Conservation (phyloP, 495 filamentous ascomycete genomes). For the Pseudevernia furfuracea region DNA sequence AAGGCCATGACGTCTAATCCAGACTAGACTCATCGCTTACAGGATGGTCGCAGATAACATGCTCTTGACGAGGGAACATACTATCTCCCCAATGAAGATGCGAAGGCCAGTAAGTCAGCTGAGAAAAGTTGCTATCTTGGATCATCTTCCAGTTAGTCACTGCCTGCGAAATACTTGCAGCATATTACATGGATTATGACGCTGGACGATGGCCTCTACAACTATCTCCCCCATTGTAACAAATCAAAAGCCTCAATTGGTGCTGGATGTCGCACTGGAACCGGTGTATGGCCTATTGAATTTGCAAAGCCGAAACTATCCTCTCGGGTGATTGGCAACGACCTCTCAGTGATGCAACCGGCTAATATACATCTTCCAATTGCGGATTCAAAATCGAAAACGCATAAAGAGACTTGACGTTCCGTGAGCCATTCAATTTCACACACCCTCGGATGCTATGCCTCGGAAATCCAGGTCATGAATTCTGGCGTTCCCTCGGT, state of each 20-base stretch:
- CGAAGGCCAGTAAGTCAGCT: background rate
- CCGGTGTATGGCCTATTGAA: background rate
- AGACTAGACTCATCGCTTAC: background rate
- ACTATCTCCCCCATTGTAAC: background rate
- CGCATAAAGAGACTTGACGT: background rate
- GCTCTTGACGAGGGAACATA: background rate
- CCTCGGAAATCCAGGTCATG: background rate
- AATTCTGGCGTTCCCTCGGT: background rate
- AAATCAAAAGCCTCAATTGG: background rate
- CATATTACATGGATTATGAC: slow-evolving; percentile 1
- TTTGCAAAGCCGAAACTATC: background rate
- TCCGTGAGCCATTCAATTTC: background rate
- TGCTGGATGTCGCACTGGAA: background rate
- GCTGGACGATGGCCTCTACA: background rate
- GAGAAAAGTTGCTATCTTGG: background rate
- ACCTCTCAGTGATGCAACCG: background rate
- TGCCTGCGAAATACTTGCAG: background rate
- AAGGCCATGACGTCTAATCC: background rate
- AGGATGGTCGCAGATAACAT: background rate
- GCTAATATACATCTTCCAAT: background rate
- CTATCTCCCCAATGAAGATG: background rate
- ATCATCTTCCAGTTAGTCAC: background rate
- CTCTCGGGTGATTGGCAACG: background rate
- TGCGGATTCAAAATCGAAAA: background rate
- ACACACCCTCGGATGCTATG: background rate